A percentile compares a stretch with the other conserved stretches of the same genome.
Conservation (phyloP, 1,284 basidiomycete species). For the Moniliella sp. region DNA sequence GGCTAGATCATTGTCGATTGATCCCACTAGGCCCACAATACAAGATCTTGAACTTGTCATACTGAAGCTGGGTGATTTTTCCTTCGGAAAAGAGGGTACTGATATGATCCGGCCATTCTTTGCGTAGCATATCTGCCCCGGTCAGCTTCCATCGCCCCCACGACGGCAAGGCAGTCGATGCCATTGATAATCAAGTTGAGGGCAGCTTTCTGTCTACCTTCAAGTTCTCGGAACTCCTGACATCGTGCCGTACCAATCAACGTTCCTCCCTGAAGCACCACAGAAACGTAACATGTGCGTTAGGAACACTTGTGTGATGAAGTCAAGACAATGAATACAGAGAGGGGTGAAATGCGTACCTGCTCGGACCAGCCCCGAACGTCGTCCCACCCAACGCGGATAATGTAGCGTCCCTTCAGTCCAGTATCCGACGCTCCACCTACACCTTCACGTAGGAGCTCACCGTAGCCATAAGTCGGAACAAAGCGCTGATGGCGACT, state of each 20-base stretch:
- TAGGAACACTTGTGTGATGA: too few relatives aligned
- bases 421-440: slow-evolving; percentile 45
- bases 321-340: too few relatives aligned
- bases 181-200: slow-evolving; percentile 80
- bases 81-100: slow-evolving; percentile 49
- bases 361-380: slow-evolving; percentile 68
- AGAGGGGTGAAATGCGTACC: too few relatives aligned
- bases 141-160: slow-evolving; percentile 85
- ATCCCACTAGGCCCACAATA: slow-evolving; percentile 89
- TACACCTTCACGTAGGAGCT: slow-evolving; percentile 68
- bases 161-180: slow-evolving; percentile 83
- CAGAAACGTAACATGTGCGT: too few relatives aligned
- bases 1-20: slow-evolving; percentile 97
- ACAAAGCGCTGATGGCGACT: slow-evolving; percentile 39
- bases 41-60: slow-evolving; percentile 55
- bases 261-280: too few relatives aligned
- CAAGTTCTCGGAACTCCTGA: slow-evolving; percentile 58
- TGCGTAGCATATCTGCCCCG: slow-evolving; percentile 75
- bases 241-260: slow-evolving; percentile 89
- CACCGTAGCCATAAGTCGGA: slow-evolving; percentile 72
- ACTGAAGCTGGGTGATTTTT: slow-evolving; percentile 55
- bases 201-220: slow-evolving; percentile 68
- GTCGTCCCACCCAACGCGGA: slow-evolving; percentile 93
- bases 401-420: slow-evolving; percentile 75
- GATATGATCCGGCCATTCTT: slow-evolving; percentile 75